These are phyloP conservation scores for Silene conica DNA, from an alignment of 148 eudicot species.

Conservation along the genomic window DNA sequence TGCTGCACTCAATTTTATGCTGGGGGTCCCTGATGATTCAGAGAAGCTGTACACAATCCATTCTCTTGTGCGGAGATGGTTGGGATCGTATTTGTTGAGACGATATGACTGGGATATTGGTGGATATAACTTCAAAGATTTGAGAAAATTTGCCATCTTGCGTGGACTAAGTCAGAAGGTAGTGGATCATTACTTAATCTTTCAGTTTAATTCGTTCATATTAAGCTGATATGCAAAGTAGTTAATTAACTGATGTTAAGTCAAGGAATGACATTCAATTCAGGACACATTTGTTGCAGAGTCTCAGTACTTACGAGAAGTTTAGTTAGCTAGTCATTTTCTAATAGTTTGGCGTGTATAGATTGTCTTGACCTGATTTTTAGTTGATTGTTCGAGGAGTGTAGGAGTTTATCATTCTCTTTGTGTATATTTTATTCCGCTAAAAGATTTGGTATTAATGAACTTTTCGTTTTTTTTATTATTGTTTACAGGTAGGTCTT, in stretches of 20 bases:
- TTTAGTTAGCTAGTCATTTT: too few species aligned
- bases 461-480: background rate
- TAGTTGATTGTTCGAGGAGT: too few species aligned
- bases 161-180: conserved; percentile 99
- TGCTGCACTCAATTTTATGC: conserved; percentile 80
- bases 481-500: conserved; percentile 69
- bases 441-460: background rate
- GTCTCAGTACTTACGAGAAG: background rate
- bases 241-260: background rate
- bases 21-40: conserved; percentile 60
- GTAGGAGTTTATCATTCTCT: too few species aligned
- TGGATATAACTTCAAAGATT: conserved; percentile 65
- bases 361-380: too few species aligned
- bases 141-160: conserved; percentile 88
- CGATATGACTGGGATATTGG: conserved; percentile 88
- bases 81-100: conserved; percentile 67
- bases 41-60: conserved; percentile 41
- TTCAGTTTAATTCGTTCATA: background rate
- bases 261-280: too few species aligned
- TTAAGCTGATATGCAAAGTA: background rate
- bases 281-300: background rate
- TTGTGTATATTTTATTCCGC: too few species aligned
- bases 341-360: too few species aligned
- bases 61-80: conserved; percentile 73
- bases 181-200: conserved; percentile 13